A percentile compares a stretch with the other conserved stretches of the same genome.
Conservation (phyloP, 306 rosid genomes). For the Vicia sativa region DNA sequence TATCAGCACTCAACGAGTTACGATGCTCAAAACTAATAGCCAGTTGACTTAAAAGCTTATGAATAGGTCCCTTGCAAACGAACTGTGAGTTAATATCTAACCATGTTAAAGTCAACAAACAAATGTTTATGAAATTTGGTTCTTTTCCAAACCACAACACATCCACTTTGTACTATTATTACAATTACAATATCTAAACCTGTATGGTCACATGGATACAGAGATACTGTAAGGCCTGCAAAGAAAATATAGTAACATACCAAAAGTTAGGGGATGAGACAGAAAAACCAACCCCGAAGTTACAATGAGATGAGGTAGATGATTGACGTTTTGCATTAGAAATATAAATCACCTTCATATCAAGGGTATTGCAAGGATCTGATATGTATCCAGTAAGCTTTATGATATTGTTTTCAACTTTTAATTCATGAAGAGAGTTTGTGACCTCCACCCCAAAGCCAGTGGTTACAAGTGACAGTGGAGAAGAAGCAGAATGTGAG, state of each 20-base stretch:
- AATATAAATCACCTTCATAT: conserved; percentile 60
- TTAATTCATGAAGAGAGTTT: conserved; percentile 57
- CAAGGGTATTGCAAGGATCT: conserved; percentile 55
- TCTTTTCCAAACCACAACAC: conserved; percentile 38
- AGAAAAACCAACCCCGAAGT: conserved; percentile 19
- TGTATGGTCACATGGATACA: conserved; percentile 74
- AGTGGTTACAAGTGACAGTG: conserved; percentile 63
- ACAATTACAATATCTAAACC: conserved; percentile 42
- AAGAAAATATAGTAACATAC: conserved; percentile 36
- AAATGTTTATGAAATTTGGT: conserved; percentile 31
- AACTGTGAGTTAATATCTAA: conserved; percentile 87
- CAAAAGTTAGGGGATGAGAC: conserved; percentile 33
- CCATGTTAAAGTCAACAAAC: conserved; percentile 58
- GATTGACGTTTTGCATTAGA: conserved; percentile 31
- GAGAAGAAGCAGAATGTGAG: conserved; percentile 73
- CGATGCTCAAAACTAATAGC: conserved; percentile 60
- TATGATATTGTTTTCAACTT: conserved; percentile 53
- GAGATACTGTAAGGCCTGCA: conserved; percentile 88
- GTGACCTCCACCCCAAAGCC: conserved; percentile 73
- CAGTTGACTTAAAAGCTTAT: conserved; percentile 80
- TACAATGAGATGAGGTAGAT: conserved; percentile 33
- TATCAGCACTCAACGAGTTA: conserved; percentile 45
- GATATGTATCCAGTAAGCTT: conserved; percentile 84
- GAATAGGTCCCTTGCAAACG: conserved; percentile 85
- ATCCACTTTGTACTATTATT: conserved; percentile 39